Evolutionary conservation across 352 stramenopile genomes (phyloP), one percentile per base, ranked within the genome.

Genomic region (Globisporangium carolinianum): DNA sequence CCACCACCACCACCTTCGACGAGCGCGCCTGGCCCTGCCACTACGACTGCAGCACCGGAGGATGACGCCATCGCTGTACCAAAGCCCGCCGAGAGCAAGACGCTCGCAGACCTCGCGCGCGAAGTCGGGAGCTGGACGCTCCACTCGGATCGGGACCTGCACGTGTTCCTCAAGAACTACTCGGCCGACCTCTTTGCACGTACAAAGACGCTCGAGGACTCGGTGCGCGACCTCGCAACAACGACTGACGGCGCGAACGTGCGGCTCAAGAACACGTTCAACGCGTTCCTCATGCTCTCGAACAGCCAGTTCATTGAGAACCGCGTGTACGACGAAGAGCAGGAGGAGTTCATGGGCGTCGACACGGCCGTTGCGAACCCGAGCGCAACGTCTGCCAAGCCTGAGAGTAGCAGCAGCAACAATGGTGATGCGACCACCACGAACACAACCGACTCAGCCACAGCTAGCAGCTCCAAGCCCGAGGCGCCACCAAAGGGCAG

Each of bases 281-380:
- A 93, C 66, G 69, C 89, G 72, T 95, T 95, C 61, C 73, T 95
- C 14, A 81, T 91, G 83, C 72, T 93, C 17, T 87, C 70, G 11
- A 89, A 95, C 65, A 95, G 79, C 58, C 86, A 95, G 69, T 95
- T 95, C 59, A 90, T 95, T 47, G 86, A 95, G 62, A 94, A 94
- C 63, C 85, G 85, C 63, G 85, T 95, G 47, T 94, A 94, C 66
- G 86, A 94, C 63, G 83, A 94, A 48, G 83, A 94, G 49, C 83
- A 93, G 57, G 83, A 91, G 17, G 79, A 91, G 62, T 72, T 84
- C 47, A 83, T 79, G 15, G 69, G 62, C 47, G 56, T 64, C 4
- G 76, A 73, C n/a, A 64, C 52, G 4, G 48, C 38, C 0, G 56
- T 47, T 1, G 35, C 53, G 11, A 48, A 55, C 35, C 35, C 47